Conservation (phyloP, 2,329 filamentous ascomycete species). For the Diplodia intermedia region DNA sequence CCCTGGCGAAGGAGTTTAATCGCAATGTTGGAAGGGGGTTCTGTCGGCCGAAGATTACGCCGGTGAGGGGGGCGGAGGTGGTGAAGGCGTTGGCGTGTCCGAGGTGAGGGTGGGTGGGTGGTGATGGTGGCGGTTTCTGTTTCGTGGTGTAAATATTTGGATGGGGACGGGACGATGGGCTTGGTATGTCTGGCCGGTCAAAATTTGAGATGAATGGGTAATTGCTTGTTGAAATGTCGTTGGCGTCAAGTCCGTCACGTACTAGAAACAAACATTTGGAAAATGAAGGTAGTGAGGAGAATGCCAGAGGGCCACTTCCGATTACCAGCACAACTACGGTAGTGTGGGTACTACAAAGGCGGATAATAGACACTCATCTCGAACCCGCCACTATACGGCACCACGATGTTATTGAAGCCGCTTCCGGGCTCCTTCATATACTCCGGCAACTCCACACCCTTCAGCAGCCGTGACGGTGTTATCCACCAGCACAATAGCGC, state of each 20-base stretch:
- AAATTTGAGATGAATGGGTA: not conserved
- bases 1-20: not conserved
- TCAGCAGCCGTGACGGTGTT: constrained; percentile 53
- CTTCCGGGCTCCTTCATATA: constrained; percentile 56
- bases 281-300: too few species aligned
- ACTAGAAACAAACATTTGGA: too few species aligned
- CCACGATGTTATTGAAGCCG: constrained; percentile 58
- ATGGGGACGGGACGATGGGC: not conserved
- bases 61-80: not conserved
- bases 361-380: constrained; percentile 47
- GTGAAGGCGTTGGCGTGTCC: not conserved
- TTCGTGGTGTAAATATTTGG: not conserved
- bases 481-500: constrained; percentile 59
- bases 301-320: too few species aligned
- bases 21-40: not conserved
- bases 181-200: not conserved
- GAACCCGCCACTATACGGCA: constrained; percentile 59
- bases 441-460: constrained; percentile 57
- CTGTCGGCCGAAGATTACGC: not conserved
- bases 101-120: not conserved
- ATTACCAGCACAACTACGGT: too few species aligned
- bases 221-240: not conserved
- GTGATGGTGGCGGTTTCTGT: not conserved
- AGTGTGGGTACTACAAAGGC: too few species aligned
- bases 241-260: too few species aligned